phyloP scores from a whole-genome alignment of 1,284 basidiomycete genomes.

The Exobasidium rhododendri region DNA sequence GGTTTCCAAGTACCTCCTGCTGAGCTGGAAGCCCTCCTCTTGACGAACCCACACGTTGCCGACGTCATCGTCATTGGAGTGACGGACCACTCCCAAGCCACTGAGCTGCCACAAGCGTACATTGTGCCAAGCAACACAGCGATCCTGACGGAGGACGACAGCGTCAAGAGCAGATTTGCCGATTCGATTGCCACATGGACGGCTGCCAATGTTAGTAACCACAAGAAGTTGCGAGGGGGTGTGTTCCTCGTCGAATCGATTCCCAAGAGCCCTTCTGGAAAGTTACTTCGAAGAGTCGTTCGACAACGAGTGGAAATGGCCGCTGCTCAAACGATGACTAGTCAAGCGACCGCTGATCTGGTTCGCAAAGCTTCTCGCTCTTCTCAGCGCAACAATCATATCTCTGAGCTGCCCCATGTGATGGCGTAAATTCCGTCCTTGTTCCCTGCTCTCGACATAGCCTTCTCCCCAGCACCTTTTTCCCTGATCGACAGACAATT shows the following conservation, averaged over 20 bases:
- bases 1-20: constrained; percentile 35
- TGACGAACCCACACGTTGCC: constrained; percentile 19
- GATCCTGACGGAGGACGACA: not conserved
- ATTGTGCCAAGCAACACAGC: constrained; percentile 33
- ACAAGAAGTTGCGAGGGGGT: constrained; percentile 55
- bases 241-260: constrained; percentile 38
- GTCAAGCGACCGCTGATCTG: not conserved
- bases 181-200: not conserved
- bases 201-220: constrained; percentile 47
- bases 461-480: too few species aligned
- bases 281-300: constrained; percentile 42
- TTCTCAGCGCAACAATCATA: not conserved
- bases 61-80: constrained; percentile 45
- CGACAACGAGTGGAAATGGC: constrained; percentile 1
- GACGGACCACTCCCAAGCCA: constrained; percentile 26
- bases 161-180: not conserved
- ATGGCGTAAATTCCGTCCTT: too few species aligned
- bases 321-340: not conserved
- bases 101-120: constrained; percentile 57
- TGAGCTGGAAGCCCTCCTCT: constrained; percentile 35
- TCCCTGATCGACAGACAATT: too few species aligned
- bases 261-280: constrained; percentile 51
- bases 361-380: not conserved
- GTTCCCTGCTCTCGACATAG: too few species aligned
- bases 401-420: not conserved